Percentiles rank a stretch among this genome's conserved stretches.
Conservation (phyloP, 257 asterid genomes). For the Solanum chilense region DNA sequence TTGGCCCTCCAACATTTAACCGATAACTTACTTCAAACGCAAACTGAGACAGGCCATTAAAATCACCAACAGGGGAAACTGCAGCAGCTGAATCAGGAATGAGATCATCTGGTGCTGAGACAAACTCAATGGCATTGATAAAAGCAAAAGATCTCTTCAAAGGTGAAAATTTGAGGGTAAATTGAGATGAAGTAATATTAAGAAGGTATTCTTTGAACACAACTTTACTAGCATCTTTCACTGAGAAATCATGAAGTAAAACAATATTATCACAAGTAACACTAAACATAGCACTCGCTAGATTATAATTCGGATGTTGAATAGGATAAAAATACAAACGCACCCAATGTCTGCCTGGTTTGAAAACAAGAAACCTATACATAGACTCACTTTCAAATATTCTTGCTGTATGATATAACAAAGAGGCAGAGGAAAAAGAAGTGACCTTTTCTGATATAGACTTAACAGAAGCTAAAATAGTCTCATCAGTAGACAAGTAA, state of each 20-base stretch:
- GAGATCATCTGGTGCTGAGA: slow-evolving; percentile 69
- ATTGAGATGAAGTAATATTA: slow-evolving; percentile 43
- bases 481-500: slow-evolving; percentile 66
- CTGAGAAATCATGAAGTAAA: slow-evolving; percentile 68
- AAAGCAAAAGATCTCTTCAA: slow-evolving; percentile 58
- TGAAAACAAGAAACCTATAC: slow-evolving; percentile 52
- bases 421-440: slow-evolving; percentile 13
- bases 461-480: slow-evolving; percentile 33
- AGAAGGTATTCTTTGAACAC: slow-evolving; percentile 69
- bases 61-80: slow-evolving; percentile 38
- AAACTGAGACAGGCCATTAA: slow-evolving; percentile 22
- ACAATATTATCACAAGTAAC: slow-evolving; percentile 50
- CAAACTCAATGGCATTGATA: slow-evolving; percentile 77
- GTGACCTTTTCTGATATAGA: slow-evolving; percentile 18
- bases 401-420: slow-evolving; percentile 45
- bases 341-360: slow-evolving; percentile 60
- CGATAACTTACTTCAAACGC: slow-evolving; percentile 59
- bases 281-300: slow-evolving; percentile 47
- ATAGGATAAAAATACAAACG: slow-evolving; percentile 70
- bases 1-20: slow-evolving; percentile 67
- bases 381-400: slow-evolving; percentile 47
- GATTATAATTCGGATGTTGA: slow-evolving; percentile 43
- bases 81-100: slow-evolving; percentile 48
- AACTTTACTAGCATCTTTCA: slow-evolving; percentile 19
- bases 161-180: slow-evolving; percentile 72